Evolutionary conservation across 2,329 filamentous ascomycete genomes (phyloP), one percentile per base, ranked within the genome.

Genomic region (Chalaropsis ovoidea): DNA sequence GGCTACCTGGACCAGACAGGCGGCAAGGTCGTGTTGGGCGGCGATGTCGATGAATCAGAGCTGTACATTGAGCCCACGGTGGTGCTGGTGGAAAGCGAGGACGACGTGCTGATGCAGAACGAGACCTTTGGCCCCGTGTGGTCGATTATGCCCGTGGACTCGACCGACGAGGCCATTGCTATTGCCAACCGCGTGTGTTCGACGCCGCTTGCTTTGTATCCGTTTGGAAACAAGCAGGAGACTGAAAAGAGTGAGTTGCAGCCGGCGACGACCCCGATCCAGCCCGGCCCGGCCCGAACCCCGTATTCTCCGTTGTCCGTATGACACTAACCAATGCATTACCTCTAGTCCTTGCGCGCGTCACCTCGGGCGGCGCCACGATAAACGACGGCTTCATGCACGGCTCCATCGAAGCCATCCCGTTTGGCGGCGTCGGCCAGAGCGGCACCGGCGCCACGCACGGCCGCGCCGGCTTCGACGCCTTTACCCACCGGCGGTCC

Each of bases 61-160:
- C 85, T 88, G 62, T 96, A 88, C 76, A 94, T 99, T 70, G 90
- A 93, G 74, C 90, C 92, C 0, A 99, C 94, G 0, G 85, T 93
- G n/a, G 86, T 99, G n/a, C 81, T 90, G 68, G 87, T 96, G 45
- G 81, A 89, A 69, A 85, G 84, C 68, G 73, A 82, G 17, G 82
- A 92, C 61, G 93, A 96, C 76, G 81, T 86, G 7, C 83, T 96
- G 75, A 82, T 96, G 72, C 77, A 78, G 27, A 84, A 95, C 69
- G 94, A 99, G 77, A 90, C 86, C 54, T 99, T 99, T 73, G 94
- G 93, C 6, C 94, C 94, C n/a, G 81, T 96, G 67, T 90, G 95
- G 70, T 86, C 89, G 69, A 85, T 97, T 69, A 77, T 95, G 64
- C 82, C 90, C 0, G 87, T 90, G 65, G 82, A 90, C 69, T 81